Conservation (phyloP, 164 flowering plant genomes). For the Dillenia suffruticosa region DNA sequence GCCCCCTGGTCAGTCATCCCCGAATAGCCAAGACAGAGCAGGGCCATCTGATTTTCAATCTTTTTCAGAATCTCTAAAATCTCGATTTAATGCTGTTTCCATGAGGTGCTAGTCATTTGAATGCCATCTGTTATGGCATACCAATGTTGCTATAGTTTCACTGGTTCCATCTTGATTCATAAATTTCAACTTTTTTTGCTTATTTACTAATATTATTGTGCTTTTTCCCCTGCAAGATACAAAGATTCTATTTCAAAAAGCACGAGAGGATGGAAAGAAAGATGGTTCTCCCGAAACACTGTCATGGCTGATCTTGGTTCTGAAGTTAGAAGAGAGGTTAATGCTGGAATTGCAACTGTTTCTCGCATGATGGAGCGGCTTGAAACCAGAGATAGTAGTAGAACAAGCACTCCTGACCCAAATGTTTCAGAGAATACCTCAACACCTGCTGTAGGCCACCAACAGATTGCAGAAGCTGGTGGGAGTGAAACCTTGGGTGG, state of each 20-base stretch:
- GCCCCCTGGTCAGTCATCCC: slow-evolving; percentile 41
- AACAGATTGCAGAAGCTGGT: slow-evolving; percentile 1
- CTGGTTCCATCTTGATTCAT: neutral
- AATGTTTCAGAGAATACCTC: slow-evolving; percentile 4
- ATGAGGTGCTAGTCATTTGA: slow-evolving; percentile 33
- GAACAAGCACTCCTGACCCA: slow-evolving; percentile 6
- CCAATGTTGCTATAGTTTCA: neutral
- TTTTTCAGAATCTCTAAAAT: slow-evolving; percentile 70
- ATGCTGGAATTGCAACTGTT: slow-evolving; percentile 20
- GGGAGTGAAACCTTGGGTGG: slow-evolving; percentile 6
- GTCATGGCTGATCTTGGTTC: slow-evolving; percentile 42
- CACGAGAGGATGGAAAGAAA: slow-evolving; percentile 64
- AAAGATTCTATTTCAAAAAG: slow-evolving; percentile 63
- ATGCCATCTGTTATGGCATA: slow-evolving; percentile 8
- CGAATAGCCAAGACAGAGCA: slow-evolving; percentile 52
- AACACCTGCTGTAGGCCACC: neutral
- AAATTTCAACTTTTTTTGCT: neutral
- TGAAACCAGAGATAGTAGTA: slow-evolving; percentile 15
- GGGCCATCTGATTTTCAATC: slow-evolving; percentile 89
- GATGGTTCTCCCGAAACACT: slow-evolving; percentile 49
- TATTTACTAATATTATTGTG: too few species aligned
- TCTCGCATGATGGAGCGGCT: slow-evolving; percentile 24
- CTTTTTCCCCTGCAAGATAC: slow-evolving; percentile 25
- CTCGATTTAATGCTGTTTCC: slow-evolving; percentile 68
- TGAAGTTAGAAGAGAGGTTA: slow-evolving; percentile 31